phyloP scores from a whole-genome alignment of 352 stramenopile species.

The Phytophthora chlamydospora region DNA sequence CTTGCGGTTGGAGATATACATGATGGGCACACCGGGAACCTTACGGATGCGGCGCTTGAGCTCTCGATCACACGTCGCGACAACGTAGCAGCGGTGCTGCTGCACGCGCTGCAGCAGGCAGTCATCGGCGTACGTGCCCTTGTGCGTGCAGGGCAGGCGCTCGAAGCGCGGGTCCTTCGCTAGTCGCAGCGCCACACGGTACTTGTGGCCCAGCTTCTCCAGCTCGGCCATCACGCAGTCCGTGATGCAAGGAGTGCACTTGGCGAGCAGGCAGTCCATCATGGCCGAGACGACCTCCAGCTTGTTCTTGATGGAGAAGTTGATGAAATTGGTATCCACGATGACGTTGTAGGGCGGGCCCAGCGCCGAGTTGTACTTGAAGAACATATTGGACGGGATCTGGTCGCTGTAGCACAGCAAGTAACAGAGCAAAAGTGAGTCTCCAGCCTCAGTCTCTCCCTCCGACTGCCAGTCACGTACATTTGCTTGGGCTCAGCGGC shows the following conservation, averaged over 20 bases:
- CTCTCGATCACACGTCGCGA: conserved; percentile 99
- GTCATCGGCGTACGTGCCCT: conserved; percentile 99
- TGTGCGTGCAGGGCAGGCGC: conserved; percentile 97
- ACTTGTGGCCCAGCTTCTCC: conserved; percentile 99
- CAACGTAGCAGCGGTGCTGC: conserved; percentile 98
- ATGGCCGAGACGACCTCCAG: conserved; percentile 99
- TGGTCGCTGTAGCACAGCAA: conserved; percentile 82
- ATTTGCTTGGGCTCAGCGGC: conserved; percentile 94
- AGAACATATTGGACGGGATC: conserved; percentile 98
- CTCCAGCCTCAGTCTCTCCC: background rate
- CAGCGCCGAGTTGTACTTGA: conserved; percentile 99
- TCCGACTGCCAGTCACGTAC: conserved; percentile 26
- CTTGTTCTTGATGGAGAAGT: conserved; percentile 99
- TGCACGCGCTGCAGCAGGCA: conserved; percentile 93
- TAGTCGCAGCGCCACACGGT: conserved; percentile 92
- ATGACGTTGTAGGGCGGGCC: conserved; percentile 98
- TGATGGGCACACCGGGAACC: conserved; percentile 99
- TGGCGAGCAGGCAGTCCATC: conserved; percentile 99
- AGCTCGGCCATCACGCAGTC: conserved; percentile 99
- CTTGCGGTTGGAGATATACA: conserved; percentile 99
- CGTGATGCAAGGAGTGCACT: conserved; percentile 98
- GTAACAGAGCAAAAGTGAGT: conserved; percentile 16
- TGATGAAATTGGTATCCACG: conserved; percentile 99
- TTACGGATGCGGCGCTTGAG: conserved; percentile 99
- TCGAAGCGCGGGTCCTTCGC: conserved; percentile 99